Evolutionary conservation across 768 basidiomycete genomes (phyloP).

Genomic region (Sporobolomyces pararoseus): DNA sequence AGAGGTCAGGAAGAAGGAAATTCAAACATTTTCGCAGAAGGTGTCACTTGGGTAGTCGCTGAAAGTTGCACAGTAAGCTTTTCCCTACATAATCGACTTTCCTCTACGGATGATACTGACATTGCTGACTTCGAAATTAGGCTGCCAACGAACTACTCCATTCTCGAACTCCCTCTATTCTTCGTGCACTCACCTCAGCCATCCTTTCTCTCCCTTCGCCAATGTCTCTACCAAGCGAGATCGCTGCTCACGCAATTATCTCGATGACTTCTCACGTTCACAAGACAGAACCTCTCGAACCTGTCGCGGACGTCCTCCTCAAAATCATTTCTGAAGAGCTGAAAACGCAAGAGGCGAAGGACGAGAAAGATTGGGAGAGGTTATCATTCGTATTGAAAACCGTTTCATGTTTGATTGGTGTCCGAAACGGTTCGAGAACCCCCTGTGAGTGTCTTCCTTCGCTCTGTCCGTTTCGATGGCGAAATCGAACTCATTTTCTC

Average conservation of each 20-base stretch:
- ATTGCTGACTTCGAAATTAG: not conserved
- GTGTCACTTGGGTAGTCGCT: constrained; percentile 25
- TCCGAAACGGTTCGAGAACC: constrained; percentile 21
- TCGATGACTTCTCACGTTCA: constrained; percentile 37
- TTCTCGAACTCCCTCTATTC: constrained; percentile 41
- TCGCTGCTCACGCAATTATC: constrained; percentile 39
- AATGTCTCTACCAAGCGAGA: constrained; percentile 13
- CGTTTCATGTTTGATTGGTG: constrained; percentile 16
- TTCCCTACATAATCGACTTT: not conserved
- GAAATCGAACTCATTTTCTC: not conserved
- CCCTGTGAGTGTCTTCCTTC: constrained; percentile 3
- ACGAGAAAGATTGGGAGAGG: constrained; percentile 23
- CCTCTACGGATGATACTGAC: not conserved
- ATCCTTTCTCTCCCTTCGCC: constrained; percentile 28
- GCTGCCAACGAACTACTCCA: constrained; percentile 41
- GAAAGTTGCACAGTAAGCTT: constrained; percentile 37
- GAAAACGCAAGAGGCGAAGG: not conserved
- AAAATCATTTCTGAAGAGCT: constrained; percentile 11
- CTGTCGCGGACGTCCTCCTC: constrained; percentile 35
- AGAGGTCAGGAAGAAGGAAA: constrained; percentile 41
- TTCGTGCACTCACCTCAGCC: constrained; percentile 31
- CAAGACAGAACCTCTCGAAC: constrained; percentile 36
- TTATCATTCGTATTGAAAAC: constrained; percentile 21
- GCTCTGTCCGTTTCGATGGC: not conserved
- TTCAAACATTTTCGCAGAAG: constrained; percentile 40